Evolutionary conservation across 176 grass and related monocot genomes (phyloP), one percentile per base, ranked within the genome.

Genomic region (Metroxylon sagu): DNA sequence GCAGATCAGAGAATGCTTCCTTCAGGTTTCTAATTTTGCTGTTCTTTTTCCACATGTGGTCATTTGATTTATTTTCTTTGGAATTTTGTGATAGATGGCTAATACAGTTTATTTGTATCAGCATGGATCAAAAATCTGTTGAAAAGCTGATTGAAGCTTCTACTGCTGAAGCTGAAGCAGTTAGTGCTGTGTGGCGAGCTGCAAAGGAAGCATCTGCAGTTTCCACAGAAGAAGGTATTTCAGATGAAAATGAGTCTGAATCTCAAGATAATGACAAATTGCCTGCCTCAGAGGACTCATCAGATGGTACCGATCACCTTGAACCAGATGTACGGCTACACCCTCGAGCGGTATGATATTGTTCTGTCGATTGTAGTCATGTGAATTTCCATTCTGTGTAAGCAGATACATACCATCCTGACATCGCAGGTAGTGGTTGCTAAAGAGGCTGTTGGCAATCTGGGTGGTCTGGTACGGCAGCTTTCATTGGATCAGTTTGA

Each of bases 401-500:
- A 63, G 55, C 16, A 18, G 52, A 48, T 27, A 15, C 53, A 21
- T 26, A 30, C 60, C 5, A 61, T 65, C 65, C 67, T 48, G 43
- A 8, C 30, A 59, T 77, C 72, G 62, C 83, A 98, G 93, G 93
- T 98, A 61, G 87, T 98, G 56, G 93, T 98, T 74, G 88, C 93
- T 60, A 98, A 89, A 79, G 93, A 98, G 75, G 78, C 87, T 49
- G 79, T 98, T 59, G 93, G 93, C 66, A 89, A 77, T 71, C 78
- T 98, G 66, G 93, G 93, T 75, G 89, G 93, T 53, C 71, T 98
- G 79, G 76, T 98, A 27, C 76, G 93, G 26, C 93, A 98, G 52
- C 83, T 98, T 69, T 98, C 93, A 21, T 35, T 98, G 25, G 93
- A 98, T 77, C 93, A 98, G 52, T 98, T 98, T 78, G 93, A 98